Conservation (phyloP, 2,329 filamentous ascomycete genomes). For the Xylaria sp. region DNA sequence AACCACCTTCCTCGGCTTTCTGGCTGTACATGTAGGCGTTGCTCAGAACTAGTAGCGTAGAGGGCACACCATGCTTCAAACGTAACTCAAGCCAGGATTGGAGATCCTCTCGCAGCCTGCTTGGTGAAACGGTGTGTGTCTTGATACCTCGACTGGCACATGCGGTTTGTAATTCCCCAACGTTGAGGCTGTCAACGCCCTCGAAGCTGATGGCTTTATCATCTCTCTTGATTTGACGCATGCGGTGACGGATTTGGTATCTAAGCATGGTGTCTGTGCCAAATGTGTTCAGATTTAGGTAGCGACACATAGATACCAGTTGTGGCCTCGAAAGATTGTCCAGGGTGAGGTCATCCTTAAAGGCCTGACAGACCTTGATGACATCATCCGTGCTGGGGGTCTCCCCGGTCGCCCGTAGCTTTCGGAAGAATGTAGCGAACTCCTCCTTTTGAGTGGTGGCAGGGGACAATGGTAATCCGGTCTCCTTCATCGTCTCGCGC, state of each 20-base stretch:
- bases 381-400: conserved; percentile 88
- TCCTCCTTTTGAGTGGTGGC: conserved; percentile 91
- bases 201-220: conserved; percentile 94
- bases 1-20: conserved; percentile 77
- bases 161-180: conserved; percentile 90
- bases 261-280: conserved; percentile 98
- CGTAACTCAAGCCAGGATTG: conserved; percentile 94
- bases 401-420: conserved; percentile 91
- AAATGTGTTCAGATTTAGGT: conserved; percentile 97
- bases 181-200: conserved; percentile 91
- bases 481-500: conserved; percentile 87
- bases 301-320: conserved; percentile 96
- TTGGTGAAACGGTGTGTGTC: conserved; percentile 91
- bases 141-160: conserved; percentile 92
- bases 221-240: conserved; percentile 99
- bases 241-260: conserved; percentile 95
- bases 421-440: conserved; percentile 96
- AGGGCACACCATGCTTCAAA: conserved; percentile 93
- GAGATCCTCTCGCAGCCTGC: conserved; percentile 86
- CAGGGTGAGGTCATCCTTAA: conserved; percentile 95
- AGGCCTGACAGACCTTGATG: conserved; percentile 98
- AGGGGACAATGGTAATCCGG: conserved; percentile 86
- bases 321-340: conserved; percentile 97
- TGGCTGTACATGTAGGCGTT: conserved; percentile 98
- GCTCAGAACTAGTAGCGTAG: conserved; percentile 91